phyloP scores from a whole-genome alignment of 2,329 filamentous ascomycete species.

The Ascochyta pisi region DNA sequence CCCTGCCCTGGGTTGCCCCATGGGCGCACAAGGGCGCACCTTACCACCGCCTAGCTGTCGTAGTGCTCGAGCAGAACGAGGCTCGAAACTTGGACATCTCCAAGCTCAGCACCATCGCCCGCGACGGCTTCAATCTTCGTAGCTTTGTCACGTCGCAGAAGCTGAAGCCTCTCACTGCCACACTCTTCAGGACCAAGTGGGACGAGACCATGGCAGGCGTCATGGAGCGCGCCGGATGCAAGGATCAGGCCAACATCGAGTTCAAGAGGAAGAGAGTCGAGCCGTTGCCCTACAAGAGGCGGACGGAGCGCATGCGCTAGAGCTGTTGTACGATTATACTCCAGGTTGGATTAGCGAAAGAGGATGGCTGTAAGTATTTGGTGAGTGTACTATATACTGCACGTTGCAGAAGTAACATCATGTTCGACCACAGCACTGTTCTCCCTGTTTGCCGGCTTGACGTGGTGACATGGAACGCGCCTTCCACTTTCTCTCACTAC shows the following conservation, averaged over 20 bases:
- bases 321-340: constrained; percentile 6
- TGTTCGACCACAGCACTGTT: constrained; percentile 2
- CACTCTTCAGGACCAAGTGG: constrained; percentile 88
- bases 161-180: constrained; percentile 78
- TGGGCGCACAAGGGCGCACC: constrained; percentile 88
- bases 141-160: constrained; percentile 74
- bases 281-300: constrained; percentile 69
- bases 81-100: constrained; percentile 47
- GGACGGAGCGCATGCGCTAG: constrained; percentile 57
- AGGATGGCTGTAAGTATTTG: constrained; percentile 22
- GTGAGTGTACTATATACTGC: constrained; percentile 29
- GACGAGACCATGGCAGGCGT: constrained; percentile 87
- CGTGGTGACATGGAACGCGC: constrained; percentile 1
- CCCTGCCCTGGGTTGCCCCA: constrained; percentile 82
- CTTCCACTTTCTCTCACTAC: constrained; percentile 7
- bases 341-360: constrained; percentile 8
- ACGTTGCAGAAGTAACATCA: constrained; percentile 14
- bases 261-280: constrained; percentile 81
- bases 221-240: constrained; percentile 79
- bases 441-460: background rate
- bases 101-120: constrained; percentile 78
- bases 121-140: constrained; percentile 77
- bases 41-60: constrained; percentile 87
- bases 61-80: constrained; percentile 80
- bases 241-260: constrained; percentile 77